Evolutionary conservation across 306 rosid genomes (phyloP).

Genomic region (Dalbergia cochinchinensis): DNA sequence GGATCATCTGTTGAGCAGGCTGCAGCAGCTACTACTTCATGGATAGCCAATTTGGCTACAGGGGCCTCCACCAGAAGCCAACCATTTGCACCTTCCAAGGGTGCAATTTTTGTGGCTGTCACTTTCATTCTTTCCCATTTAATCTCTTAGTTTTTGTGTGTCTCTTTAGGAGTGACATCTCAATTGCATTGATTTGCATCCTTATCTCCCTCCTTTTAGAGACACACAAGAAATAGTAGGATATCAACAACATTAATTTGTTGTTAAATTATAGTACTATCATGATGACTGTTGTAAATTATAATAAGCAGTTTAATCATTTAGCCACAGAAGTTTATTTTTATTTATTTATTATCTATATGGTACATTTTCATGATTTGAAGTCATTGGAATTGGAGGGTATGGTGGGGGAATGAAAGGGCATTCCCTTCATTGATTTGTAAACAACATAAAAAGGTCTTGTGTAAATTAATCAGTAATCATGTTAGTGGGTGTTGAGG

Average conservation of each 20-base stretch:
- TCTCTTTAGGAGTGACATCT: slow-evolving; percentile 26
- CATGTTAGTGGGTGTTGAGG: slow-evolving; percentile 10
- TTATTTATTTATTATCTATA: not conserved
- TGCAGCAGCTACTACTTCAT: slow-evolving; percentile 59
- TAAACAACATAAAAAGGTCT: slow-evolving; percentile 6
- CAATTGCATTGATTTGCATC: slow-evolving; percentile 16
- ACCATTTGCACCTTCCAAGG: slow-evolving; percentile 37
- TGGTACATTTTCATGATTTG: not conserved
- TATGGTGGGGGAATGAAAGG: slow-evolving; percentile 22
- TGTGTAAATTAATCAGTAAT: slow-evolving; percentile 9
- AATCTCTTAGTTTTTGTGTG: slow-evolving; percentile 21
- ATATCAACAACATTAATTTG: not conserved
- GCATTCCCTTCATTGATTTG: slow-evolving; percentile 13
- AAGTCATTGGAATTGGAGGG: slow-evolving; percentile 7
- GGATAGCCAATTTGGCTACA: slow-evolving; percentile 82
- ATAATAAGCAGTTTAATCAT: slow-evolving; percentile 36
- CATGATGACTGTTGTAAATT: slow-evolving; percentile 39
- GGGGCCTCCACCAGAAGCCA: slow-evolving; percentile 52
- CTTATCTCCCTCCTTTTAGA: slow-evolving; percentile 10
- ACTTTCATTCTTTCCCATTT: slow-evolving; percentile 50
- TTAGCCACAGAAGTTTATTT: slow-evolving; percentile 10
- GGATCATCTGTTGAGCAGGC: slow-evolving; percentile 57
- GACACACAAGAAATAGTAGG: slow-evolving; percentile 15
- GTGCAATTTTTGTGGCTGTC: slow-evolving; percentile 46
- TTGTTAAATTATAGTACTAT: slow-evolving; percentile 5